Evolutionary conservation across 345 rosid species (phyloP).

Genomic region (Brassica carinata): DNA sequence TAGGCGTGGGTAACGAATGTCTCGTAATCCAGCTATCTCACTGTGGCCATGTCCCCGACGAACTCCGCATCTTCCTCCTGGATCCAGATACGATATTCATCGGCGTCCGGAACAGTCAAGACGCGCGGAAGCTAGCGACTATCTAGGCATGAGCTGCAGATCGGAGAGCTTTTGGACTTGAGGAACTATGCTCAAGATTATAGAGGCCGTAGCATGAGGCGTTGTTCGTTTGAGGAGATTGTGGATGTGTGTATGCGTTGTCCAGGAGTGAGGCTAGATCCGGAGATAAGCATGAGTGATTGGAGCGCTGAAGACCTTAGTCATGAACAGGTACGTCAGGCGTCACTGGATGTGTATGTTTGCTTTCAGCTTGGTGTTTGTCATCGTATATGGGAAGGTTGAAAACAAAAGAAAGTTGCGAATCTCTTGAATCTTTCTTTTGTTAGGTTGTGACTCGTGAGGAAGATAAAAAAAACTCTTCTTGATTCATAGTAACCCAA

Average conservation of each 20-base stretch:
- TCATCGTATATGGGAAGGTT: constrained; percentile 5
- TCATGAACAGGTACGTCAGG: constrained; percentile 40
- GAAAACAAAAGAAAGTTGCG: background rate
- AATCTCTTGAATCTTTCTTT: constrained; percentile 6
- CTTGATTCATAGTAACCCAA: background rate
- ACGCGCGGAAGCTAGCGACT: constrained; percentile 23
- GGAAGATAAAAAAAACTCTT: background rate
- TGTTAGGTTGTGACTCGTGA: background rate
- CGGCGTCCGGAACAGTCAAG: constrained; percentile 35
- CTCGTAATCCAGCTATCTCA: constrained; percentile 42
- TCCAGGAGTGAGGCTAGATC: constrained; percentile 34
- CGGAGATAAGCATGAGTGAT: constrained; percentile 38
- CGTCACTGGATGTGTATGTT: constrained; percentile 35
- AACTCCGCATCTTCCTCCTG: constrained; percentile 37
- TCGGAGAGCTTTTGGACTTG: constrained; percentile 37
- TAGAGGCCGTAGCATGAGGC: background rate
- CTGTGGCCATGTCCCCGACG: constrained; percentile 3
- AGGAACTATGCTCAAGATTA: constrained; percentile 27
- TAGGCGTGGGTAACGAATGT: constrained; percentile 41
- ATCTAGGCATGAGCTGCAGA: constrained; percentile 28
- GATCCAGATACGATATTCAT: background rate
- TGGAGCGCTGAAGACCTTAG: constrained; percentile 40
- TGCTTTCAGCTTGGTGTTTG: constrained; percentile 36
- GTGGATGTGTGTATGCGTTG: constrained; percentile 39
- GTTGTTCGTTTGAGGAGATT: constrained; percentile 36